Percentiles rank a stretch among this genome's conserved stretches.
Conservation (phyloP, 768 basidiomycete species). For the Lactifluus pinguis region DNA sequence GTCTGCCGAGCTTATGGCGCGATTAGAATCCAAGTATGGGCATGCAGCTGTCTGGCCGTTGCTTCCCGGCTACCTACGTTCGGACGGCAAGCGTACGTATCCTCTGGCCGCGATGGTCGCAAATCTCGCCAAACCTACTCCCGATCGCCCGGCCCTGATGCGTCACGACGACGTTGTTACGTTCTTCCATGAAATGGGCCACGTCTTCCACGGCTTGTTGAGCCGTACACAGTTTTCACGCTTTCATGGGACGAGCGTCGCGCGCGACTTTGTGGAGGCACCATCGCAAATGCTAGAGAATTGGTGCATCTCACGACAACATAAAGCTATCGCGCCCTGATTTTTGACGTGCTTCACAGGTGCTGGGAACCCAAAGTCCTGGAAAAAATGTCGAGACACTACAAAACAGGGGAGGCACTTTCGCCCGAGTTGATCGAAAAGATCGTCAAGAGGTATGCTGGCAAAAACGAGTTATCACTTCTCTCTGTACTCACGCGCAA, state of each 20-base stretch:
- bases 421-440: conserved; percentile 67
- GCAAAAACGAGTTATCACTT: neutral
- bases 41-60: conserved; percentile 84
- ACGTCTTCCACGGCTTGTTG: conserved; percentile 45
- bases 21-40: conserved; percentile 62
- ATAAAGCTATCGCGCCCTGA: neutral
- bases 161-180: conserved; percentile 83
- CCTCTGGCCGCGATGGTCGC: conserved; percentile 84
- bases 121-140: conserved; percentile 79
- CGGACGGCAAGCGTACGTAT: conserved; percentile 54
- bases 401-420: conserved; percentile 61
- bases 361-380: conserved; percentile 80
- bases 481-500: neutral
- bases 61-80: conserved; percentile 51
- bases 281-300: conserved; percentile 92
- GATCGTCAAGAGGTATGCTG: conserved; percentile 60
- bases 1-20: neutral
- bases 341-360: conserved; percentile 27
- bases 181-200: conserved; percentile 85
- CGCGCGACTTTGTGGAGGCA: conserved; percentile 80
- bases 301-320: conserved; percentile 39
- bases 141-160: conserved; percentile 76
- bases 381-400: conserved; percentile 72
- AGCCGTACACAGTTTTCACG: conserved; percentile 60
- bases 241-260: conserved; percentile 80